These are phyloP conservation scores for Trichoderma parareesei DNA, from an alignment of 495 filamentous ascomycete species.

Conservation along the genomic window DNA sequence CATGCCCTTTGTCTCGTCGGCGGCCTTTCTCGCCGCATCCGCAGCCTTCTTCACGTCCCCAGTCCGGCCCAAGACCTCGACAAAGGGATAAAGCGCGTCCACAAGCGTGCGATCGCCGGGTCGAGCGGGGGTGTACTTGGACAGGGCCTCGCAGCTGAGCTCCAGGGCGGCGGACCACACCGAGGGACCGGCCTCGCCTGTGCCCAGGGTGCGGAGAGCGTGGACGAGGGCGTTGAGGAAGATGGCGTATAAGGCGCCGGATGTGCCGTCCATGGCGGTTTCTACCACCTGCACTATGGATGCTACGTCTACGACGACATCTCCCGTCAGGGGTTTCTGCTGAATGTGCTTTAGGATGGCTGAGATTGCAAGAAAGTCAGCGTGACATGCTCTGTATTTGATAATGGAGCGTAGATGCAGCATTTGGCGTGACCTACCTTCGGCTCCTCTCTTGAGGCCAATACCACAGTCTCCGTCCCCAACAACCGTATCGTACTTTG, in stretches of 20 bases:
- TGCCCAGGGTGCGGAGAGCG: slow-evolving; percentile 52
- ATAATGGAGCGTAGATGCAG: too few relatives aligned
- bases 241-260: slow-evolving; percentile 89
- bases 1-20: slow-evolving; percentile 85
- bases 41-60: slow-evolving; percentile 62
- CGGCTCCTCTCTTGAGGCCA: slow-evolving; percentile 81
- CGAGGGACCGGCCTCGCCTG: slow-evolving; percentile 38
- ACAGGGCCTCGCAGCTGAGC: slow-evolving; percentile 60
- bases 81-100: slow-evolving; percentile 84
- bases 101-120: slow-evolving; percentile 85
- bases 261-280: slow-evolving; percentile 88
- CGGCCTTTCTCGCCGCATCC: slow-evolving; percentile 63
- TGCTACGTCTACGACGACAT: slow-evolving; percentile 63
- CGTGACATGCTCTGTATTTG: not conserved
- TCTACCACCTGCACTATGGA: slow-evolving; percentile 81
- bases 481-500: slow-evolving; percentile 82
- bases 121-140: slow-evolving; percentile 81
- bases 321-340: slow-evolving; percentile 48
- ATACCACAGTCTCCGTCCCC: slow-evolving; percentile 96
- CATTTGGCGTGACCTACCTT: slow-evolving; percentile 41
- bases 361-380: slow-evolving; percentile 17
- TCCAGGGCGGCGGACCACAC: slow-evolving; percentile 71
- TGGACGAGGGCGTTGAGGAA: slow-evolving; percentile 87
- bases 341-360: slow-evolving; percentile 63
- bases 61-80: slow-evolving; percentile 55